Percentiles rank a stretch among this genome's conserved stretches.
Evolutionary conservation across 805 yeast genomes (phyloP).

Genomic region (Scheffersomyces stipitis): DNA sequence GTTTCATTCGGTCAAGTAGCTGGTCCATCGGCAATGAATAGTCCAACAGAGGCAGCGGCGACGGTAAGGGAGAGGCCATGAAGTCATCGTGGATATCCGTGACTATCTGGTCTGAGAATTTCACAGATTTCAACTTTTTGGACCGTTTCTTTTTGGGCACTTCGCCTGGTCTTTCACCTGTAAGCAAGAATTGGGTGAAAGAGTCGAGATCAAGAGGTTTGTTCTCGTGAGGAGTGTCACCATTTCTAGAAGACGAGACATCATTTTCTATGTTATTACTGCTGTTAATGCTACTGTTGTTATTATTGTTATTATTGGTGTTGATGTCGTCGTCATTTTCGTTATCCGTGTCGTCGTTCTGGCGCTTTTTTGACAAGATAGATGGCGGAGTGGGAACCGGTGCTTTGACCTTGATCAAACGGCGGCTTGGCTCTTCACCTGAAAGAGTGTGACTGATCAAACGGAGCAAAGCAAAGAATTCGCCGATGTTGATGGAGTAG

Average conservation of each 20-base stretch:
- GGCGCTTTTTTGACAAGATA: conserved; percentile 63
- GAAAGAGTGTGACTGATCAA: conserved; percentile 69
- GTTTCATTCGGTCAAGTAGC: conserved; percentile 45
- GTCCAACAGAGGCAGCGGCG: conserved; percentile 45
- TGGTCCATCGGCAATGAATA: conserved; percentile 77
- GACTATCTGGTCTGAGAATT: conserved; percentile 67
- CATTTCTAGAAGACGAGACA: background rate
- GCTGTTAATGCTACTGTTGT: conserved; percentile 23
- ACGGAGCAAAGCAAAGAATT: conserved; percentile 84
- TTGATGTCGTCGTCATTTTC: conserved; percentile 15
- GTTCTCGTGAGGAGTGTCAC: conserved; percentile 1
- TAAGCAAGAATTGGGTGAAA: conserved; percentile 78
- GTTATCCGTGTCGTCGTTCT: conserved; percentile 44
- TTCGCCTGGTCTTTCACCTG: conserved; percentile 70
- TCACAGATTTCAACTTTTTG: conserved; percentile 57
- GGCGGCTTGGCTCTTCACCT: conserved; percentile 54
- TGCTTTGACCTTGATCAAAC: conserved; percentile 53
- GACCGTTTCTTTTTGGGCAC: conserved; percentile 38
- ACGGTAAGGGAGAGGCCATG: conserved; percentile 17
- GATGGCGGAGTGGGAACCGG: conserved; percentile 80
- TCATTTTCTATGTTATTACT: conserved; percentile 7
- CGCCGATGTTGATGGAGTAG: conserved; percentile 75
- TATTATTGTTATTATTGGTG: conserved; percentile 42
- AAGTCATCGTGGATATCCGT: conserved; percentile 39
- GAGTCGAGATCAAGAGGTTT: conserved; percentile 75